Percentiles rank a stretch among this genome's conserved stretches.
Conservation (phyloP, 495 filamentous ascomycete species). For the Penicillium daleae region DNA sequence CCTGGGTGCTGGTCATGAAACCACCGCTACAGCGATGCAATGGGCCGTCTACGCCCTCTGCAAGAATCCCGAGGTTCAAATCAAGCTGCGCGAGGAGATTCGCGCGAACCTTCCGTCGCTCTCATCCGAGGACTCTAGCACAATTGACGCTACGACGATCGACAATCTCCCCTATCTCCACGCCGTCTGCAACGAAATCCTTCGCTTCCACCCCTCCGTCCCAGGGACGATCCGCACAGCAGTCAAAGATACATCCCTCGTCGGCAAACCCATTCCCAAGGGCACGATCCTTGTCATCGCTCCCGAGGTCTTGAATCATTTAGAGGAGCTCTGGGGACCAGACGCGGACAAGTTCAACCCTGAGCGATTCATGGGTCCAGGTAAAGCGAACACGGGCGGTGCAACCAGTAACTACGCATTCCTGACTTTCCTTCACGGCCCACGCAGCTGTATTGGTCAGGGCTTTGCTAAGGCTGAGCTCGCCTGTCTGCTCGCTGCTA, state of each 20-base stretch:
- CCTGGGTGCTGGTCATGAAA: slow-evolving; percentile 89
- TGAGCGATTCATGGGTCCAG: slow-evolving; percentile 72
- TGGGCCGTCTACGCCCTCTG: slow-evolving; percentile 65
- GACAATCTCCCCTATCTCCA: slow-evolving; percentile 62
- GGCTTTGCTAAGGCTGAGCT: slow-evolving; percentile 85
- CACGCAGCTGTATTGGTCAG: slow-evolving; percentile 79
- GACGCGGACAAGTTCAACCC: slow-evolving; percentile 82
- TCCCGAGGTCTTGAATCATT: slow-evolving; percentile 69
- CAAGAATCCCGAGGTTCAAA: slow-evolving; percentile 60
- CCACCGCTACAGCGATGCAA: slow-evolving; percentile 61
- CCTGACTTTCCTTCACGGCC: slow-evolving; percentile 83
- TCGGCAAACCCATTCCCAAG: slow-evolving; percentile 57
- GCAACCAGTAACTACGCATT: slow-evolving; percentile 71
- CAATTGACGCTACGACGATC: slow-evolving; percentile 55
- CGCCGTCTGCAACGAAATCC: slow-evolving; percentile 64
- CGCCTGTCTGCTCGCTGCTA: slow-evolving; percentile 74
- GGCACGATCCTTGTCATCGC: slow-evolving; percentile 55
- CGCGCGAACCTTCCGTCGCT: slow-evolving; percentile 65
- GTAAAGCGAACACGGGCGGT: slow-evolving; percentile 52
- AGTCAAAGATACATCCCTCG: slow-evolving; percentile 64
- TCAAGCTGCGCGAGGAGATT: slow-evolving; percentile 61
- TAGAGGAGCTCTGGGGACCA: slow-evolving; percentile 75
- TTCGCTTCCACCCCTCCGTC: slow-evolving; percentile 62
- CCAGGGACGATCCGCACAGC: slow-evolving; percentile 67
- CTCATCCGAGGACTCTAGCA: slow-evolving; percentile 38